Base-by-base conservation (phyloP, 2,329 filamentous ascomycete species). In the Botrytis byssoidea region DNA sequence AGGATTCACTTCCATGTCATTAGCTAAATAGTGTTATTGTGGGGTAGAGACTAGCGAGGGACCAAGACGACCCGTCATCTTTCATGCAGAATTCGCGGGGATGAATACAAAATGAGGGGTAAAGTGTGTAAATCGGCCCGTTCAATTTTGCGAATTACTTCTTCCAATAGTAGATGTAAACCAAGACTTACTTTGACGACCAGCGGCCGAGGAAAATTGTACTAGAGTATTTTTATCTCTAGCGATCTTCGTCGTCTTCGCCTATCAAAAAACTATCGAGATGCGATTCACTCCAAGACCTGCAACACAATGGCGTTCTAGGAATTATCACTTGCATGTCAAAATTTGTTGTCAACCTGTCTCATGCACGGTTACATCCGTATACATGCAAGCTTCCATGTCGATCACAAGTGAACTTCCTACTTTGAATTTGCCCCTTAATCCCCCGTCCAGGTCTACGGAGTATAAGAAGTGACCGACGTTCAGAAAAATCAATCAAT, bases 61-160 rank as follows among this genome's bases (percentile, higher is more conserved):
- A 44, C 14, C 46, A 16, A 67, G 65, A 55, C 22, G 14, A 40
- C 7, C 46, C 46, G 22, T 37, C 44, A 40, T 66, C 20, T 22
- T 37, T 25, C 48, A 51, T 67, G 65, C 65, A 35, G 65, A 46
- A 35, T 29, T 37, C 32, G 65, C 22, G 65, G 65, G 64, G 46
- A 22, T 67, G 65, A 67, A 29, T 8, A 67, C 32, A 20, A 9
- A 51, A 55, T 55, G 32, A 51, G 46, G 64, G 65, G 44, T 48
- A 35, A 55, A n/a, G 40, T n/a, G 16, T 40, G 46, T 32, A 67
- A 37, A 37, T 67, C 14, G 32, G 44, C 44, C 64, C 44, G 7
- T 51, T 37, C 22, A 12, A 37, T n/a, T 51, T 37, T 67, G 12
- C 64, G 64, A 9, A 48, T 48, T 67, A 12, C 32, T 67, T n/a